Base-by-base conservation (phyloP, 176 grass and related monocot genomes). In the Echinochloa phyllopogon region DNA sequence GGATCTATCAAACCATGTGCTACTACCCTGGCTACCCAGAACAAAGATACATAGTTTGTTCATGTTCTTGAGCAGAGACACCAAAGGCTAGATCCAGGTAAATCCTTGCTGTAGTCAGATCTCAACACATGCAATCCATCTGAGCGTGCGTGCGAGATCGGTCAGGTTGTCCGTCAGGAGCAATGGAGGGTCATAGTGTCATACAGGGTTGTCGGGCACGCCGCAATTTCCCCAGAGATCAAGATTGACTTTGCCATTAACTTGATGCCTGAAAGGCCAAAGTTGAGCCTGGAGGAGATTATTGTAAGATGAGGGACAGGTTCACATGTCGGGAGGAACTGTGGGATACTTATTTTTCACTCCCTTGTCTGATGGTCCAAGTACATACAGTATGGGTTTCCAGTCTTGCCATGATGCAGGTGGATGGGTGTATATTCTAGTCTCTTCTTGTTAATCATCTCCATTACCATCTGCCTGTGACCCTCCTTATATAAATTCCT, bases 331-430 rank as follows among this genome's bases (percentile, higher is more conserved):
- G 29, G 69, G 63, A 61, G 76, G 79, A 52, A 50, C 71, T 59
- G 5, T 58, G 59, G 27, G 50, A 18, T 60, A 61, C 17, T 83
- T 77, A 53, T 77, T 88, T 87, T 87, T 70, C 59, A 77, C 52
- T 76, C 72, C 63, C 62, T 69, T 88, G 86, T 77, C 86, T 69
- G 79, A 76, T 52, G 86, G 79, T 83, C 63, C 43, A 76, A 83
- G 43, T 83, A 83, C 86, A 88, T 71, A 64, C 41, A 37, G 72
- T 63, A 72, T 63, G 52, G 72, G 63, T 76, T 77, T 72, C 78
- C 86, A 82, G 79, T 77, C 23, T 49, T 76, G 79, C 86, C 86
- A 77, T 42, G 72, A 88, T 88, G 72, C 63, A 58, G 53, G 41
- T 70, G 79, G 79, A 59, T 59, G 57, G 57, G 16, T 76, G 20